These are phyloP conservation scores for Medicago arabica DNA, from an alignment of 306 rosid genomes.

Conservation along the genomic window DNA sequence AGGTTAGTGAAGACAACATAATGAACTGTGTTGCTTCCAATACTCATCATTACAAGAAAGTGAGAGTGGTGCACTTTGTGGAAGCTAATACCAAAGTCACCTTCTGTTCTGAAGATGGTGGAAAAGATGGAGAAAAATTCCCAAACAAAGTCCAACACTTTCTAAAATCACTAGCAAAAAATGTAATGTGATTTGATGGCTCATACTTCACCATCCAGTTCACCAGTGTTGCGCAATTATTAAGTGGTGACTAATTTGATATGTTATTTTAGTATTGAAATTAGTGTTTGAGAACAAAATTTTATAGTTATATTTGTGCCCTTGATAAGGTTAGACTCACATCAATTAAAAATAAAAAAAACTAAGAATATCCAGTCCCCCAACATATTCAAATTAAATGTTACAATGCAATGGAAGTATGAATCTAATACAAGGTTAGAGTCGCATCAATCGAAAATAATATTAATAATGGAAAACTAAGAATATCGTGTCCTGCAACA, in stretches of 20 bases:
- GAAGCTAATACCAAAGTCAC: conserved; percentile 85
- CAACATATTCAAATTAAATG: conserved; percentile 47
- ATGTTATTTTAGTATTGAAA: neutral
- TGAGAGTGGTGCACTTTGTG: conserved; percentile 76
- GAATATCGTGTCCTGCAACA: conserved; percentile 38
- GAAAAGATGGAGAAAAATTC: conserved; percentile 50
- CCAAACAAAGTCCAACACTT: conserved; percentile 10
- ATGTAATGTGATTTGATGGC: conserved; percentile 8
- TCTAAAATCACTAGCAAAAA: conserved; percentile 3
- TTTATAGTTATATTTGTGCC: conserved; percentile 47
- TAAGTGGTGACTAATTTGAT: neutral
- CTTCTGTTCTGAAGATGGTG: conserved; percentile 49
- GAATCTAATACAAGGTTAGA: conserved; percentile 57
- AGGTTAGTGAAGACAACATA: neutral
- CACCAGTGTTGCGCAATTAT: neutral
- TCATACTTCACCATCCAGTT: conserved; percentile 19
- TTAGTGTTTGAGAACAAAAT: conserved; percentile 20
- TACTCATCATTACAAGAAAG: conserved; percentile 81
- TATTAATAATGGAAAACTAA: conserved; percentile 33
- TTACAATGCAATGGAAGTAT: conserved; percentile 44
- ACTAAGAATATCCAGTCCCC: conserved; percentile 35
- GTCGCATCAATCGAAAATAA: conserved; percentile 49
- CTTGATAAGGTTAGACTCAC: conserved; percentile 57
- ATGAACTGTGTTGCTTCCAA: conserved; percentile 61
- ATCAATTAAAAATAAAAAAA: conserved; percentile 41